These are phyloP conservation scores for Isoetes engelmannii DNA, from an alignment of 83 land plant species.

Conservation along the genomic window DNA sequence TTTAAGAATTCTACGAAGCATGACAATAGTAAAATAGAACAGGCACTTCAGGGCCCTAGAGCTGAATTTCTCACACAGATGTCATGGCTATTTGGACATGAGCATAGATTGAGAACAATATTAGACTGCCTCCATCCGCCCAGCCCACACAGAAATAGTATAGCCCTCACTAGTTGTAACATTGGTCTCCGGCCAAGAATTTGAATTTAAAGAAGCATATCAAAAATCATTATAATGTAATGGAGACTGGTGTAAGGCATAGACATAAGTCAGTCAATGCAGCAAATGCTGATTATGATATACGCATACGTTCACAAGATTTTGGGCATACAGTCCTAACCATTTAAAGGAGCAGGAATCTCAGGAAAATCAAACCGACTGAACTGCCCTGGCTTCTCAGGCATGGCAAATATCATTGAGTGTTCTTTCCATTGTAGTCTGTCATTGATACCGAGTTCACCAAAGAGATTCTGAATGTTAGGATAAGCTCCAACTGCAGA, in stretches of 20 bases:
- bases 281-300: background rate
- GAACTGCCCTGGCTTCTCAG: constrained; percentile 89
- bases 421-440: constrained; percentile 99
- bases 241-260: background rate
- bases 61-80: too few species aligned
- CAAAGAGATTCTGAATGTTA: constrained; percentile 84
- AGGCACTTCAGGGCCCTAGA: too few species aligned
- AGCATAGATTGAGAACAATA: too few species aligned
- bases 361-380: constrained; percentile 98
- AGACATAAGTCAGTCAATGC: background rate
- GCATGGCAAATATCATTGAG: constrained; percentile 98
- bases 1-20: too few species aligned
- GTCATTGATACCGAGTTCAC: constrained; percentile 92
- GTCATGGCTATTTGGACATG: too few species aligned
- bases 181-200: too few species aligned
- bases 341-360: constrained; percentile 95
- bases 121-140: too few species aligned
- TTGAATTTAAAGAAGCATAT: too few species aligned
- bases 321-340: constrained; percentile 21
- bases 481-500: constrained; percentile 95
- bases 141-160: too few species aligned
- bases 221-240: too few species aligned
- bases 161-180: too few species aligned
- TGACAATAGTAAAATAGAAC: too few species aligned
- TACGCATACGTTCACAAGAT: background rate